These are phyloP conservation scores for Serendipita vermifera DNA, from an alignment of 768 basidiomycete genomes.

Conservation along the genomic window DNA sequence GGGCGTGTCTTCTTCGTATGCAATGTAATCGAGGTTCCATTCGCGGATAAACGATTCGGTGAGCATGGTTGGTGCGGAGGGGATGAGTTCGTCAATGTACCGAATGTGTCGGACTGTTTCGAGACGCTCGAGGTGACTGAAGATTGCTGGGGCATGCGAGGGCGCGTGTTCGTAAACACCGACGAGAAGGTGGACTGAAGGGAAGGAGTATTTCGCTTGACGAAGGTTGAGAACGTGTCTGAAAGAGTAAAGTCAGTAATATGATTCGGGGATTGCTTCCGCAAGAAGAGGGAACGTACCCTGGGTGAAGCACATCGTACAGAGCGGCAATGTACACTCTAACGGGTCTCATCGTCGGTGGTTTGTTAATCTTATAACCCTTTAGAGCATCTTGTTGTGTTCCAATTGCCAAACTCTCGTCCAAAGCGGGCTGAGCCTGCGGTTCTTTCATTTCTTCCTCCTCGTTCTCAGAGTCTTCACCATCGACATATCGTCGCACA, in stretches of 20 bases:
- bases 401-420: slow-evolving; percentile 1
- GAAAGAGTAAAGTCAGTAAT: not conserved
- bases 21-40: slow-evolving; percentile 7
- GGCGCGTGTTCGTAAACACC: slow-evolving; percentile 3
- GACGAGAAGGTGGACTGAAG: slow-evolving; percentile 1
- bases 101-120: slow-evolving; percentile 6
- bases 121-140: not conserved
- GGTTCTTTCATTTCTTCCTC: not conserved
- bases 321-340: not conserved
- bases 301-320: slow-evolving; percentile 5
- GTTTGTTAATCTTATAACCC: slow-evolving; percentile 2
- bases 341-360: not conserved
- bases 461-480: not conserved
- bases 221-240: slow-evolving; percentile 8
- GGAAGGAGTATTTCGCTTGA: slow-evolving; percentile 5
- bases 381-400: not conserved
- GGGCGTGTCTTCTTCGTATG: not conserved
- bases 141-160: slow-evolving; percentile 2
- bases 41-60: slow-evolving; percentile 4
- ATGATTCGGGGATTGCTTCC: not conserved
- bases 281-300: not conserved
- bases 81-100: slow-evolving; percentile 7
- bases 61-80: not conserved
- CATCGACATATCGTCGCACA: not conserved
- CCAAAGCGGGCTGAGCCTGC: not conserved